phyloP scores from a whole-genome alignment of 169 alveolate species.

The Plasmodium coatneyi region DNA sequence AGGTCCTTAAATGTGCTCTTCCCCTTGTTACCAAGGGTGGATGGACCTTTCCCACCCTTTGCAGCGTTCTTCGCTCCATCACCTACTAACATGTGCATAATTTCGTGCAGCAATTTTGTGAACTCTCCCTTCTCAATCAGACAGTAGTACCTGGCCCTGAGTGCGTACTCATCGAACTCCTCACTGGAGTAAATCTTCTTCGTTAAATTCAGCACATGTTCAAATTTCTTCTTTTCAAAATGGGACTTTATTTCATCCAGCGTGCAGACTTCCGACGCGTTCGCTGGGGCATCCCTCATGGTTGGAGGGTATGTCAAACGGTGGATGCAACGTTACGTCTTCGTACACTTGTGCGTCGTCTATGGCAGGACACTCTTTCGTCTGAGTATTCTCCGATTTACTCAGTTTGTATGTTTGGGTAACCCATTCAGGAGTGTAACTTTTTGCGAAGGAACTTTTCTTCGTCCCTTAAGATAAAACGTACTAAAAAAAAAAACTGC shows the following conservation, averaged over 20 bases:
- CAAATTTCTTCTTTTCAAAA: slow-evolving; percentile 24
- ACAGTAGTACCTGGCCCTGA: slow-evolving; percentile 38
- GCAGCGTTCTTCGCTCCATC: not conserved
- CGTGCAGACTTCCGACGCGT: not conserved
- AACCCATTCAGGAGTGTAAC: not conserved
- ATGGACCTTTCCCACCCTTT: not conserved
- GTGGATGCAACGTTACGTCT: not conserved
- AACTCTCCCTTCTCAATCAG: slow-evolving; percentile 11
- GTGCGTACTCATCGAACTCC: not conserved
- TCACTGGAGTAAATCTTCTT: slow-evolving; percentile 20
- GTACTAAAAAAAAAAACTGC: not conserved
- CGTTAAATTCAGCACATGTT: slow-evolving; percentile 17
- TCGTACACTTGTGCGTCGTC: not conserved
- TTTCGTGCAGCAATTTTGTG: slow-evolving; percentile 11
- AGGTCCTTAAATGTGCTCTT: slow-evolving; percentile 13
- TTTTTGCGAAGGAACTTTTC: not conserved
- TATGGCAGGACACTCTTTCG: not conserved
- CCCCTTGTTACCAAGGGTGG: not conserved
- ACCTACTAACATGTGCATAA: slow-evolving; percentile 1
- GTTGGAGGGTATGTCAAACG: not conserved
- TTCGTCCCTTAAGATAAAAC: not conserved
- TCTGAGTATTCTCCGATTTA: not conserved
- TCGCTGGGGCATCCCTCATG: not conserved
- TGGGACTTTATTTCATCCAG: slow-evolving; percentile 20
- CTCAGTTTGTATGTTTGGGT: not conserved